Conservation (phyloP, 2,329 filamentous ascomycete species). For the Hirsutella minnesotensis region DNA sequence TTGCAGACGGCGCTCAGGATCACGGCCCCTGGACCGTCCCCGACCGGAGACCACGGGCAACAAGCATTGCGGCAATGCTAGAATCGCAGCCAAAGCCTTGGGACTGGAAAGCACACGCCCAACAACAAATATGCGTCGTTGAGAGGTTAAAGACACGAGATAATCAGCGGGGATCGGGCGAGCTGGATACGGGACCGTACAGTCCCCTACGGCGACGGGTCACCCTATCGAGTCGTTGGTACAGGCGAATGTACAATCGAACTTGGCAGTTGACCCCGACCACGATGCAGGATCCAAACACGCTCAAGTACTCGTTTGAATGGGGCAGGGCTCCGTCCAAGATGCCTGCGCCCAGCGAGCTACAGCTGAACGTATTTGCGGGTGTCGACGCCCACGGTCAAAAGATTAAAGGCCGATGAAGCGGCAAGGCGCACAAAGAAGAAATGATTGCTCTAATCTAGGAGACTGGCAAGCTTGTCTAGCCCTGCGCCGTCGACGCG, state of each 20-base stretch:
- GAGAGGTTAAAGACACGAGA: slow-evolving; percentile 24
- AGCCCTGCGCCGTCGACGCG: slow-evolving; percentile 58
- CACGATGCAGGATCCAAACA: slow-evolving; percentile 22
- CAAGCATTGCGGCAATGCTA: background rate
- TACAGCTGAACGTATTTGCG: slow-evolving; percentile 35
- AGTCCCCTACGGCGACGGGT: slow-evolving; percentile 18
- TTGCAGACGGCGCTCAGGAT: slow-evolving; percentile 30
- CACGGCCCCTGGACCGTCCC: slow-evolving; percentile 25
- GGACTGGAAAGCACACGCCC: slow-evolving; percentile 32
- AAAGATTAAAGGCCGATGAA: slow-evolving; percentile 2
- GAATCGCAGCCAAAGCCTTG: slow-evolving; percentile 10
- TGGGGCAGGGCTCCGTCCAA: slow-evolving; percentile 30
- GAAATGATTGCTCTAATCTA: too few relatives aligned
- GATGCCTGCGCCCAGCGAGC: slow-evolving; percentile 17
- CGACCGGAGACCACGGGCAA: slow-evolving; percentile 13
- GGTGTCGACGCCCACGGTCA: slow-evolving; percentile 24
- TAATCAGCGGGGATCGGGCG: slow-evolving; percentile 21
- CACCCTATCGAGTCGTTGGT: slow-evolving; percentile 25
- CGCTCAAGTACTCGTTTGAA: slow-evolving; percentile 21
- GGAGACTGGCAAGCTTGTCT: slow-evolving; percentile 41
- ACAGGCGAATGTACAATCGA: slow-evolving; percentile 34
- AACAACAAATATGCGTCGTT: slow-evolving; percentile 22
- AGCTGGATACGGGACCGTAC: slow-evolving; percentile 25
- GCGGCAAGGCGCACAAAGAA: too few relatives aligned
- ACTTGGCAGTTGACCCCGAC: slow-evolving; percentile 33